These are phyloP conservation scores for Cryptosporidium parvum DNA, from an alignment of 169 alveolate genomes.

Conservation along the genomic window DNA sequence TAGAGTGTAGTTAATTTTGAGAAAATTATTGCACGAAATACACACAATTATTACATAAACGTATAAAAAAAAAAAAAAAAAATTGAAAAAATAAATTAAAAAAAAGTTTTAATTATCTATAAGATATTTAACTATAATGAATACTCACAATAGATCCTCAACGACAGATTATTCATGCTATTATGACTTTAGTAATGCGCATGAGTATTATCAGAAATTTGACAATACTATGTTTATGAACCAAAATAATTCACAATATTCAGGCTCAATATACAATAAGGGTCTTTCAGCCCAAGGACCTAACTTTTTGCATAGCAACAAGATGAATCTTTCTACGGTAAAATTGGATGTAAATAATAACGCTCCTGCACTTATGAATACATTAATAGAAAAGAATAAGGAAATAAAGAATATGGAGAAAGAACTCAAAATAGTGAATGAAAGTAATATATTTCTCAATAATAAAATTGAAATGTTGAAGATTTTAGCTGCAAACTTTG, in stretches of 20 bases:
- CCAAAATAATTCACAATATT: background rate
- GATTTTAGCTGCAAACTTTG: conserved; percentile 68
- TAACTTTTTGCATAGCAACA: conserved; percentile 45
- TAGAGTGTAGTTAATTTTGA: conserved; percentile 11
- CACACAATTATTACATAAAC: conserved; percentile 8
- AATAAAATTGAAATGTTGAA: conserved; percentile 57
- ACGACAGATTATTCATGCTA: conserved; percentile 18
- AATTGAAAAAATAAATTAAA: background rate
- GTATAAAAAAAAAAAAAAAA: background rate
- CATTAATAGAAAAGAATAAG: conserved; percentile 60
- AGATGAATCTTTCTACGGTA: conserved; percentile 53
- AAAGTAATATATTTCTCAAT: conserved; percentile 43
- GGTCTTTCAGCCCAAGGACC: conserved; percentile 75
- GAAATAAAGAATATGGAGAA: conserved; percentile 53
- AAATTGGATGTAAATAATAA: conserved; percentile 52
- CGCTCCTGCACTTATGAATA: conserved; percentile 65
- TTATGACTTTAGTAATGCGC: background rate
- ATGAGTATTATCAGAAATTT: conserved; percentile 2
- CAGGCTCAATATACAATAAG: conserved; percentile 33
- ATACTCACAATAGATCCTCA: conserved; percentile 15
- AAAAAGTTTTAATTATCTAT: background rate
- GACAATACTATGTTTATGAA: background rate
- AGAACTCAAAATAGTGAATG: conserved; percentile 37
- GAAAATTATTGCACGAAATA: background rate
- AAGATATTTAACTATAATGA: conserved; percentile 12